These are phyloP conservation scores for Pittosporum tobira DNA, from an alignment of 129 eudicot species.

Conservation along the genomic window DNA sequence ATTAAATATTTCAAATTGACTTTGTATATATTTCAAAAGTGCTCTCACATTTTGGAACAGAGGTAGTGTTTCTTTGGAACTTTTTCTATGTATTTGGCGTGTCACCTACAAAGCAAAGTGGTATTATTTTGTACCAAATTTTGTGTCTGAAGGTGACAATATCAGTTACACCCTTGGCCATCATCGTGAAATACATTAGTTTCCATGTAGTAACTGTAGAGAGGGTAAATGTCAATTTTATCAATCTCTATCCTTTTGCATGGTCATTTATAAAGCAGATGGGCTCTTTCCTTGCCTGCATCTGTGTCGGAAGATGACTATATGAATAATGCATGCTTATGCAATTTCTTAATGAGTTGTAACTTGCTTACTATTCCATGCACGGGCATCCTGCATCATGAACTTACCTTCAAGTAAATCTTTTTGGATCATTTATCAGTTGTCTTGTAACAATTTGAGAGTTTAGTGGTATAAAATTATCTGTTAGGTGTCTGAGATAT, in stretches of 20 bases:
- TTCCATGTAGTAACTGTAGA: constrained; percentile 12
- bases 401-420: no score
- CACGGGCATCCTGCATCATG: constrained; percentile 1
- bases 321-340: constrained; percentile 3
- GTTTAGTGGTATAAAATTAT: no score
- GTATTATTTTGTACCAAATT: constrained; percentile 17
- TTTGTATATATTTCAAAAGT: no score
- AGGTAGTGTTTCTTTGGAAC: not conserved
- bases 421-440: no score
- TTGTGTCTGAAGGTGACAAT: constrained; percentile 61
- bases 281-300: constrained; percentile 20
- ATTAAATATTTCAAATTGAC: no score
- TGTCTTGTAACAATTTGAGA: no score
- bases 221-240: constrained; percentile 22
- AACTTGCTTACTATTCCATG: constrained; percentile 8
- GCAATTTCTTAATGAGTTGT: not conserved
- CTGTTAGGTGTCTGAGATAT: no score
- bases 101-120: constrained; percentile 62
- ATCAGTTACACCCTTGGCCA: constrained; percentile 11
- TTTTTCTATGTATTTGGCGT: not conserved
- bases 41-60: no score
- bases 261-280: constrained; percentile 45
- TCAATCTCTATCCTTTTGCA: not conserved
- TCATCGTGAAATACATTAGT: constrained; percentile 12
- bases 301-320: constrained; percentile 42